These are phyloP conservation scores for Clitopilus hobsonii DNA, from an alignment of 768 basidiomycete genomes.

Conservation along the genomic window DNA sequence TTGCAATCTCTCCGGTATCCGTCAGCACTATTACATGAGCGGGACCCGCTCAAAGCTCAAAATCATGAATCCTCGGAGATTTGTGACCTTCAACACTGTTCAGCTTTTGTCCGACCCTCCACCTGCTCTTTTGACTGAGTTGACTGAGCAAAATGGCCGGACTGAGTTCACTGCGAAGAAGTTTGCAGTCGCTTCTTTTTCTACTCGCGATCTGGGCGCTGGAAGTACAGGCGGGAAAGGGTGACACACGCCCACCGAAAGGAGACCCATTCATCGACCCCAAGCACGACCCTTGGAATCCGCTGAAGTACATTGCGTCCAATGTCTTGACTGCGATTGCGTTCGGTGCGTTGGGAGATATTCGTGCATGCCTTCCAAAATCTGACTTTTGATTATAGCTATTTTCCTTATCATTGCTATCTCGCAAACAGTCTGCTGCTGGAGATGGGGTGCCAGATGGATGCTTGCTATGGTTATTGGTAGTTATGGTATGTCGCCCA, in stretches of 20 bases:
- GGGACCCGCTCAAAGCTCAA: neutral
- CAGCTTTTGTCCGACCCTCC: neutral
- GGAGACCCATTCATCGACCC: conserved; percentile 45
- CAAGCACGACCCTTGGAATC: conserved; percentile 47
- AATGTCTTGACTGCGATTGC: conserved; percentile 48
- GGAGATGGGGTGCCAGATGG: conserved; percentile 44
- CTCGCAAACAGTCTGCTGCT: conserved; percentile 36
- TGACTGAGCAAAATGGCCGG: neutral
- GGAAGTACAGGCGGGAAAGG: conserved; percentile 10
- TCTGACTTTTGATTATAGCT: conserved; percentile 12
- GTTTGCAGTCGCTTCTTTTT: neutral
- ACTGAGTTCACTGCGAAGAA: neutral
- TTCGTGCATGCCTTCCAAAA: neutral
- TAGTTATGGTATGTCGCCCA: conserved; percentile 39
- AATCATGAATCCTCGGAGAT: neutral
- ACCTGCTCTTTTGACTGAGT: neutral
- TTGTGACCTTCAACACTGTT: neutral
- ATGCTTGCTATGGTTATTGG: conserved; percentile 64
- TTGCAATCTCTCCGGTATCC: neutral
- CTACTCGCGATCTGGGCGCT: conserved; percentile 8
- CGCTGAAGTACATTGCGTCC: conserved; percentile 50
- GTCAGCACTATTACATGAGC: conserved; percentile 1
- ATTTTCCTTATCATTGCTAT: conserved; percentile 37
- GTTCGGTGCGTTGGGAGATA: conserved; percentile 29
- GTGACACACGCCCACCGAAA: conserved; percentile 21